These are phyloP conservation scores for Cryphonectria naterciae DNA, from an alignment of 2,329 filamentous ascomycete species.

Conservation along the genomic window DNA sequence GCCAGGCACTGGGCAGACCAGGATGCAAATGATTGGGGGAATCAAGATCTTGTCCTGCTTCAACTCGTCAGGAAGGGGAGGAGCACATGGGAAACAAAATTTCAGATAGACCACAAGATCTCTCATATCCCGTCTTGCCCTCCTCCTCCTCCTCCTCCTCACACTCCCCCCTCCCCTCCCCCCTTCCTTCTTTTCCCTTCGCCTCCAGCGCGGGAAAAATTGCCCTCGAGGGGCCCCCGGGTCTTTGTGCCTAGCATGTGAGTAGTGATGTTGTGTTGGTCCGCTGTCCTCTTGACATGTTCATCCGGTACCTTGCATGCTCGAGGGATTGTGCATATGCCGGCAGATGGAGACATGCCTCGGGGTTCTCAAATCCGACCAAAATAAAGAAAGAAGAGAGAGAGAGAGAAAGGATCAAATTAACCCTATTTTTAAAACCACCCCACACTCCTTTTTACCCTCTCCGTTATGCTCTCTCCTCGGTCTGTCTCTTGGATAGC, in stretches of 20 bases:
- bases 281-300: neutral
- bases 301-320: neutral
- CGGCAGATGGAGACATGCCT: neutral
- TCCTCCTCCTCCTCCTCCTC: neutral
- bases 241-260: neutral
- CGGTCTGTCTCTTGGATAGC: neutral
- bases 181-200: too few relatives aligned
- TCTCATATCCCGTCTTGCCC: too few relatives aligned
- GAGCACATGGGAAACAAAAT: neutral
- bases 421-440: neutral
- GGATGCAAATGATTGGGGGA: neutral
- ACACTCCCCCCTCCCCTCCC: too few relatives aligned
- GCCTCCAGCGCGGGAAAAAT: neutral
- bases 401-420: neutral
- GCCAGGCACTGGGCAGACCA: neutral
- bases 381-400: neutral
- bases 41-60: neutral
- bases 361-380: neutral
- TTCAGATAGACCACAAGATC: neutral
- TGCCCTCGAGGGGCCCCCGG: neutral
- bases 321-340: neutral
- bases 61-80: neutral
- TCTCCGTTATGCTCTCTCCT: neutral
- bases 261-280: neutral
- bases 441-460: neutral